Evolutionary conservation across 2,329 filamentous ascomycete genomes (phyloP).

Genomic region (Colletotrichum navitas): DNA sequence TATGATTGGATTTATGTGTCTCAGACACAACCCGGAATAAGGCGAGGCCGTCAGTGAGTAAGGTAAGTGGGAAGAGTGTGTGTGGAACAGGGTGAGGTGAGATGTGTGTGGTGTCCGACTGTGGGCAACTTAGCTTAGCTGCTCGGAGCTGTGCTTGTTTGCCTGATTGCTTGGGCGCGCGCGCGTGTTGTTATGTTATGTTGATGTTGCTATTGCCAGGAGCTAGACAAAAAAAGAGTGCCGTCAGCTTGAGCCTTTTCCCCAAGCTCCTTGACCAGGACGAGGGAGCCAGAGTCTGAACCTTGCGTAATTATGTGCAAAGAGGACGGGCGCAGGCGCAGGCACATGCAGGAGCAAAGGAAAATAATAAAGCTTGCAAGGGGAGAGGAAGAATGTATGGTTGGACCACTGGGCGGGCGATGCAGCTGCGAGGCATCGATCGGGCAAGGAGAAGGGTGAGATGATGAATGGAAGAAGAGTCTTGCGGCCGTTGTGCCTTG

Average conservation of each 20-base stretch:
- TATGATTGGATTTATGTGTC: slow-evolving; percentile 37
- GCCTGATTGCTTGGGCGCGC: not conserved
- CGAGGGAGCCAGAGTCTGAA: slow-evolving; percentile 14
- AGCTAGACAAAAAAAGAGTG: slow-evolving; percentile 3
- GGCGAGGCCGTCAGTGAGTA: not conserved
- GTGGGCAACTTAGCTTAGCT: not conserved
- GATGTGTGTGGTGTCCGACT: not conserved
- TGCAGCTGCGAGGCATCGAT: slow-evolving; percentile 37
- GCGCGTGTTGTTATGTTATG: not conserved
- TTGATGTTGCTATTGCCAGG: not conserved
- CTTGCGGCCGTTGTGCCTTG: not conserved
- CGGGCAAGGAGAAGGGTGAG: slow-evolving; percentile 11
- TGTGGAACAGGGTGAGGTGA: not conserved
- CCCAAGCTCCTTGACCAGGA: not conserved
- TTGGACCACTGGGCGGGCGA: slow-evolving; percentile 13
- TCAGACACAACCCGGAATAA: slow-evolving; percentile 22
- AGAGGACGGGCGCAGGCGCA: slow-evolving; percentile 1
- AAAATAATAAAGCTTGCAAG: not conserved
- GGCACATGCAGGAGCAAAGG: slow-evolving; percentile 4
- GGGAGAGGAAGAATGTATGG: not conserved
- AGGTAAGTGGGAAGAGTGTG: not conserved
- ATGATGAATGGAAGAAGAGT: not conserved
- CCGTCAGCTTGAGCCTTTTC: slow-evolving; percentile 15
- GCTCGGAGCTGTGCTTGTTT: not conserved
- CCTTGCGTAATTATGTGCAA: slow-evolving; percentile 17